Base-by-base conservation (phyloP, 2,329 filamentous ascomycete species). In the Bipolaris victoriae region DNA sequence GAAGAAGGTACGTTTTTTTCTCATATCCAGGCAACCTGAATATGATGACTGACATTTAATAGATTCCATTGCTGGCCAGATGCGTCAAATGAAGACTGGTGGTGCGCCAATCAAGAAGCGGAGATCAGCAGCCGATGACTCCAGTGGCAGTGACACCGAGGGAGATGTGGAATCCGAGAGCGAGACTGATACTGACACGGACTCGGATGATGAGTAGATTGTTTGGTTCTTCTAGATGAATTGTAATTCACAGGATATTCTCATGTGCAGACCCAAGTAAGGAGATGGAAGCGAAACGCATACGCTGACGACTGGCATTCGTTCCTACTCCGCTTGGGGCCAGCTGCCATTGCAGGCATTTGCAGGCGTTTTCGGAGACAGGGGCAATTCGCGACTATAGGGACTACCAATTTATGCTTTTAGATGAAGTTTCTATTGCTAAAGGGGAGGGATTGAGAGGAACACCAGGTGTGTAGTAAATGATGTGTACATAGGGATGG, bases 51-150 rank as follows among this genome's bases (percentile, higher is more conserved):
- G 64, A 77, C 59, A 40, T 22, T 56, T 51, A 58, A 68, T 54
- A 96, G 92, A 96, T 78, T 92, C 92, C 1, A 83, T 97, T 65
- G 93, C 92, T 47, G 92, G 92, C 59, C 91, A 96, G 78, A 95
- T 97, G 91, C 88, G 88, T 61, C 89, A 90, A 11, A 86, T 96
- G 60, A 96, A 95, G 81, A 89, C 88, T 11, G 90, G 86, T 29
- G 81, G 73, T 29, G 79, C 76, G 22, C 64, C 75, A 37, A 78
- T 81, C 43, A 87, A 86, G 80, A 84, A 86, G 68, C 86, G 83
- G 74, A 82, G 82, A 73, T 84, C 81, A 72, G 77, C 56, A 77
- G 85, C 85, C 2, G 81, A 83, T 5, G 86, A 89, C 45, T 88
- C 86, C n/a, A 84, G 83, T 50, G 84, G 84, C 55, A 86, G 84